A percentile compares a stretch with the other conserved stretches of the same genome.
Conservation (phyloP, 2,329 filamentous ascomycete species). For the Trichoderma koningiopsis region DNA sequence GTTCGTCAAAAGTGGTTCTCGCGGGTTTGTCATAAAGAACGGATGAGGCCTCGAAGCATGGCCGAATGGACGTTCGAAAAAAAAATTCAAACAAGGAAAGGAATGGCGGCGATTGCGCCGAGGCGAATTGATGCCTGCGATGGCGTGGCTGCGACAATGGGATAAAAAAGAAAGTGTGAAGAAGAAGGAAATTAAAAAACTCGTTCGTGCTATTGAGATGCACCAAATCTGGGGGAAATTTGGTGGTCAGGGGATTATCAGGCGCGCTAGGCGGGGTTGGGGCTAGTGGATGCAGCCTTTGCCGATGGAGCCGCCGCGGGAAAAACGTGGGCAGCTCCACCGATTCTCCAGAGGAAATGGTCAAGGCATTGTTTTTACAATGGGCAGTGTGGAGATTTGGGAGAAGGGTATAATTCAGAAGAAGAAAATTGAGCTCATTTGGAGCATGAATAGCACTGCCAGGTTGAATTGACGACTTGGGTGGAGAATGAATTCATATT, state of each 20-base stretch:
- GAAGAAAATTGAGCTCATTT: neutral
- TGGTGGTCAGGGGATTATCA: conserved; percentile 14
- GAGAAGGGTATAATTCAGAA: neutral
- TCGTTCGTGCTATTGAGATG: conserved; percentile 14
- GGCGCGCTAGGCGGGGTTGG: neutral
- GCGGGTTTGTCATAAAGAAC: conserved; percentile 23
- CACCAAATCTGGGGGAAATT: conserved; percentile 23
- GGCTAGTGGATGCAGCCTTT: conserved; percentile 13
- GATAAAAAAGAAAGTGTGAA: neutral
- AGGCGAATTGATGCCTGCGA: neutral
- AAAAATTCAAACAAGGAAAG: conserved; percentile 5
- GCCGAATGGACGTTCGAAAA: neutral
- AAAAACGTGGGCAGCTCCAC: conserved; percentile 23
- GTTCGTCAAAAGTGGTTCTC: conserved; percentile 21
- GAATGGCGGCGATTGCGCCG: conserved; percentile 16
- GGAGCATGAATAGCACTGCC: neutral
- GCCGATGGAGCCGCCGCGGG: conserved; percentile 13
- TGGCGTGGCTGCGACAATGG: neutral
- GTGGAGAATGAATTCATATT: neutral
- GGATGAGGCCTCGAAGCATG: conserved; percentile 9
- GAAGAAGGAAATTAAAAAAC: neutral
- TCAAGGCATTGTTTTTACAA: neutral
- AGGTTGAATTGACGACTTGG: neutral
- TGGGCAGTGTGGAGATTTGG: neutral
- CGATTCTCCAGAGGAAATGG: neutral